Conservation (phyloP, 208 protist genomes). For the Tritrichomonas musculus region DNA sequence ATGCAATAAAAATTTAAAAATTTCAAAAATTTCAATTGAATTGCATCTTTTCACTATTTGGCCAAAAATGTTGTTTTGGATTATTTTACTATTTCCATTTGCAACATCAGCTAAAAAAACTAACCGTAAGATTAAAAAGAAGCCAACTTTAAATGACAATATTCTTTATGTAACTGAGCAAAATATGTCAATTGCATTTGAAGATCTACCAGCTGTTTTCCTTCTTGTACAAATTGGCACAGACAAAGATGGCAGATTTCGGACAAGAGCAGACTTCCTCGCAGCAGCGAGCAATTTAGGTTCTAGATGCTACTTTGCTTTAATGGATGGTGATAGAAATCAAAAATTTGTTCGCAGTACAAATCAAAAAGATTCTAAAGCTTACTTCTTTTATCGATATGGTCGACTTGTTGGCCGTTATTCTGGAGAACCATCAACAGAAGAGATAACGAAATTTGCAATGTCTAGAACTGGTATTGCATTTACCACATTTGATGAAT, state of each 20-base stretch:
- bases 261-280: neutral
- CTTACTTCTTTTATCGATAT: neutral
- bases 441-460: neutral
- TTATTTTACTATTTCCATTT: no score
- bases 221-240: neutral
- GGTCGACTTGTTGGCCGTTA: neutral
- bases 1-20: no score
- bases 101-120: no score
- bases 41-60: no score
- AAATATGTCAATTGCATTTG: neutral
- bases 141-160: neutral
- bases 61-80: no score
- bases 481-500: slow-evolving; percentile 24
- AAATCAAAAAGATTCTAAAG: neutral
- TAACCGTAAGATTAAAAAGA: no score
- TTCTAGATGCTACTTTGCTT: neutral
- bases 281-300: neutral
- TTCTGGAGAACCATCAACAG: neutral
- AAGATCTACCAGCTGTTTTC: slow-evolving; percentile 27
- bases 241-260: neutral
- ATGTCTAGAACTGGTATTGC: slow-evolving; percentile 3
- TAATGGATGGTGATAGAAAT: slow-evolving; percentile 20
- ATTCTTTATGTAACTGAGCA: neutral
- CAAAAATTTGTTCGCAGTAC: neutral
- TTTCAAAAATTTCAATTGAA: no score